Evolutionary conservation across 2,329 filamentous ascomycete species (phyloP).

Genomic region (Botrytis pseudocinerea): DNA sequence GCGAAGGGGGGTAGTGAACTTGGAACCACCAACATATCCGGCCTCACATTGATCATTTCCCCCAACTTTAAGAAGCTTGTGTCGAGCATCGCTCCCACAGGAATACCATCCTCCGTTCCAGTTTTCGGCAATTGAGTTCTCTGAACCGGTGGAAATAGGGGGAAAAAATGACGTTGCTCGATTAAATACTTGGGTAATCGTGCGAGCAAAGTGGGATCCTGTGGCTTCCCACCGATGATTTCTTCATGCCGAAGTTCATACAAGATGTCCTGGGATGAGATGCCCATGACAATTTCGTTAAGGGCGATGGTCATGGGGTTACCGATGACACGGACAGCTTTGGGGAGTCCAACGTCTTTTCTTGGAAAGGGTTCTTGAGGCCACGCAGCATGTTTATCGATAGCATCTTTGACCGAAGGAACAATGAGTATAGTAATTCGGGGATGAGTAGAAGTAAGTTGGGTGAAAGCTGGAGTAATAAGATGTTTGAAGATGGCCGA

Average conservation of each 20-base stretch:
- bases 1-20: slow-evolving; percentile 84
- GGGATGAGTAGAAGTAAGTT: slow-evolving; percentile 69
- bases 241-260: slow-evolving; percentile 81
- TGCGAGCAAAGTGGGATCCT: slow-evolving; percentile 49
- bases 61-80: slow-evolving; percentile 81
- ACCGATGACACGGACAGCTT: slow-evolving; percentile 73
- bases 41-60: slow-evolving; percentile 83
- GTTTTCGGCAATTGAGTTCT: slow-evolving; percentile 66
- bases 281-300: slow-evolving; percentile 81
- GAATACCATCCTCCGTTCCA: slow-evolving; percentile 58
- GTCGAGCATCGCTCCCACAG: slow-evolving; percentile 78
- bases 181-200: slow-evolving; percentile 77
- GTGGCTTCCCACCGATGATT: slow-evolving; percentile 56
- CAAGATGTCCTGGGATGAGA: slow-evolving; percentile 81
- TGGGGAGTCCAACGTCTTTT: slow-evolving; percentile 76
- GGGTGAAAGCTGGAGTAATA: slow-evolving; percentile 71
- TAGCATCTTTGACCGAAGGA: slow-evolving; percentile 79
- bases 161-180: slow-evolving; percentile 89
- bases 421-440: slow-evolving; percentile 78
- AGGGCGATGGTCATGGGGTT: slow-evolving; percentile 89
- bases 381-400: slow-evolving; percentile 84
- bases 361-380: slow-evolving; percentile 71
- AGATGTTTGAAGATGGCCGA: slow-evolving; percentile 79
- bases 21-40: slow-evolving; percentile 81
- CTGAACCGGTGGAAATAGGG: slow-evolving; percentile 79